Evolutionary conservation across 2,329 filamentous ascomycete species (phyloP).

Genomic region (Fusarium pilosicola): DNA sequence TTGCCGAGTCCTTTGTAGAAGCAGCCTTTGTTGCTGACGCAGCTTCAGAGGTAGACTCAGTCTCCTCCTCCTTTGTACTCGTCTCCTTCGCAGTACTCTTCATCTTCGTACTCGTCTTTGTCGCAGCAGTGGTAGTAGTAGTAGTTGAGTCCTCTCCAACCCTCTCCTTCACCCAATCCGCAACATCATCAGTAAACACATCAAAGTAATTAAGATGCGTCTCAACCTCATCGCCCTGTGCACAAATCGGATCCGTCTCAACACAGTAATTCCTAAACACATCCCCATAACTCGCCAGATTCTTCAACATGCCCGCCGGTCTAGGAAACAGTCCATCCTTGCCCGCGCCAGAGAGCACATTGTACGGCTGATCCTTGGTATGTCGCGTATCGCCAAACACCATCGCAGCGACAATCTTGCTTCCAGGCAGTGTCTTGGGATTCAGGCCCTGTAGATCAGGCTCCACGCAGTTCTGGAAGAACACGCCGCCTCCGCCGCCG

Average conservation of each 20-base stretch:
- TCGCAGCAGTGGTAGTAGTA: not conserved
- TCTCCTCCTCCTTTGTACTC: not conserved
- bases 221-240: not conserved
- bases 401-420: conserved; percentile 11
- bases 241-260: conserved; percentile 15
- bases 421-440: not conserved
- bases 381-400: conserved; percentile 18
- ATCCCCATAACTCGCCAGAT: conserved; percentile 9
- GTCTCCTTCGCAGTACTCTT: not conserved
- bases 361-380: conserved; percentile 7
- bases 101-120: not conserved
- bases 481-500: conserved; percentile 18
- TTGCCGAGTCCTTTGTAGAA: not conserved
- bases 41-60: not conserved
- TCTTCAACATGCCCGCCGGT: conserved; percentile 6
- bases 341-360: not conserved
- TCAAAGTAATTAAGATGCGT: conserved; percentile 23
- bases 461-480: conserved; percentile 15
- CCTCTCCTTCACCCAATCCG: conserved; percentile 7
- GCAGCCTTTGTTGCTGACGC: not conserved
- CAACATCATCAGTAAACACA: conserved; percentile 4
- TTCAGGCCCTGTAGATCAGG: not conserved
- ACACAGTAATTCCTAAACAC: conserved; percentile 8
- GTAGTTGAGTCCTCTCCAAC: not conserved
- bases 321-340: conserved; percentile 14